Conservation (phyloP, 2,329 filamentous ascomycete genomes). For the Pseudocercospora crystallina region DNA sequence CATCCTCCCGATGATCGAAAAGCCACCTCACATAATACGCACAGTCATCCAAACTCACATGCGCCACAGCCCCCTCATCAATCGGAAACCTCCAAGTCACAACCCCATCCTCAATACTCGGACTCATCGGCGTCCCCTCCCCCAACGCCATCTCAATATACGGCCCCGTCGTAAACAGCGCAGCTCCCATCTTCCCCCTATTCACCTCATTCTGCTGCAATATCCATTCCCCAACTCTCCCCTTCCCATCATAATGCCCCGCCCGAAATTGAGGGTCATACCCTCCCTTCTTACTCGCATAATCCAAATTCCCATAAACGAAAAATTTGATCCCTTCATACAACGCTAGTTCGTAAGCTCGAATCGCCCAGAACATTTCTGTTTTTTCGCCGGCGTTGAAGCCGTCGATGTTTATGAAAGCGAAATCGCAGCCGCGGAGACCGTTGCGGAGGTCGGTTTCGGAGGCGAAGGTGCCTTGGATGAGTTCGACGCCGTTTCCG, state of each 20-base stretch:
- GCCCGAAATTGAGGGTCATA: constrained; percentile 48
- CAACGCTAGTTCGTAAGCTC: constrained; percentile 39
- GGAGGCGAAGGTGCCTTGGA: constrained; percentile 50
- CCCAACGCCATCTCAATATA: constrained; percentile 34
- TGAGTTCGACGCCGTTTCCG: constrained; percentile 44
- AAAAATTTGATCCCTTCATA: constrained; percentile 43
- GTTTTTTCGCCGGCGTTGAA: constrained; percentile 56
- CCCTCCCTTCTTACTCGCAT: constrained; percentile 48
- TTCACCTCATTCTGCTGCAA: constrained; percentile 17
- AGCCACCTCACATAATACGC: constrained; percentile 32
- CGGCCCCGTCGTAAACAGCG: constrained; percentile 33
- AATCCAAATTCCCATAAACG: constrained; percentile 53
- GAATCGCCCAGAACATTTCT: constrained; percentile 49
- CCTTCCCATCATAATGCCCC: constrained; percentile 51
- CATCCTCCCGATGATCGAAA: constrained; percentile 29
- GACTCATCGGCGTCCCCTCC: constrained; percentile 24
- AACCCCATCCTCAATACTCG: constrained; percentile 26
- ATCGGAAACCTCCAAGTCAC: constrained; percentile 31
- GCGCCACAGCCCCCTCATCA: constrained; percentile 26
- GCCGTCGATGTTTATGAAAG: constrained; percentile 57
- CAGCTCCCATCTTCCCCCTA: constrained; percentile 20
- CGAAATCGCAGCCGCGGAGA: constrained; percentile 48
- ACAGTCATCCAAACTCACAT: constrained; percentile 33
- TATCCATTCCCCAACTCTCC: constrained; percentile 35
- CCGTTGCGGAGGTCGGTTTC: constrained; percentile 47